These are phyloP conservation scores for Pyracantha coccinea DNA, from an alignment of 331 rosid genomes.

Conservation along the genomic window DNA sequence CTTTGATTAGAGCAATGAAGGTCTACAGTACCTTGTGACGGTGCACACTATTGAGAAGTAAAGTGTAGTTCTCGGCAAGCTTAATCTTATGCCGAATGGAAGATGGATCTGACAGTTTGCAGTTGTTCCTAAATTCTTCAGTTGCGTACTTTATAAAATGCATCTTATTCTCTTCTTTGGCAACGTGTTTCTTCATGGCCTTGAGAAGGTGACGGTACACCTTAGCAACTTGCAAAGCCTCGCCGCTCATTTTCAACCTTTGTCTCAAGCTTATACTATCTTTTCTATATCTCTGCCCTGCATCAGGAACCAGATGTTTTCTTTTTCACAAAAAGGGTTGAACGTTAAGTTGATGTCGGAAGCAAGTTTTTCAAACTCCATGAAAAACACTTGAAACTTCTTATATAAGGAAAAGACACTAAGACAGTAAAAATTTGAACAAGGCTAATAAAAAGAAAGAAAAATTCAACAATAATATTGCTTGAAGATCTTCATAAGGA, in stretches of 20 bases:
- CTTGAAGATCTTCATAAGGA: neutral
- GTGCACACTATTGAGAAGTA: constrained; percentile 68
- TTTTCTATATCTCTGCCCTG: neutral
- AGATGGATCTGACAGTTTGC: constrained; percentile 25
- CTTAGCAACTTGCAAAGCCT: constrained; percentile 45
- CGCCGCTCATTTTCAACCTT: constrained; percentile 42
- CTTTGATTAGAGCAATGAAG: constrained; percentile 1
- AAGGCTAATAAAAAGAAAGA: neutral
- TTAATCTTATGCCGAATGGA: constrained; percentile 58
- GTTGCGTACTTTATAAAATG: constrained; percentile 56
- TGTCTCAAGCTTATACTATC: neutral
- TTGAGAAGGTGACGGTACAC: constrained; percentile 71
- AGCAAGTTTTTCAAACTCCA: neutral
- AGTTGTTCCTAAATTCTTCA: constrained; percentile 51
- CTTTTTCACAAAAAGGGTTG: neutral
- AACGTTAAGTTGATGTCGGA: neutral
- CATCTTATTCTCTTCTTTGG: constrained; percentile 49
- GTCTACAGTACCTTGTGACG: constrained; percentile 56
- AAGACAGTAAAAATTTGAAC: neutral
- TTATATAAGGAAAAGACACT: neutral
- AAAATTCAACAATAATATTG: neutral
- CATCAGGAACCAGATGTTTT: neutral
- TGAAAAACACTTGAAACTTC: neutral
- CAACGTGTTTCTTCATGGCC: constrained; percentile 64
- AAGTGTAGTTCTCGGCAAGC: constrained; percentile 68